Conservation (phyloP, 495 filamentous ascomycete species). For the Penicillium angulare region DNA sequence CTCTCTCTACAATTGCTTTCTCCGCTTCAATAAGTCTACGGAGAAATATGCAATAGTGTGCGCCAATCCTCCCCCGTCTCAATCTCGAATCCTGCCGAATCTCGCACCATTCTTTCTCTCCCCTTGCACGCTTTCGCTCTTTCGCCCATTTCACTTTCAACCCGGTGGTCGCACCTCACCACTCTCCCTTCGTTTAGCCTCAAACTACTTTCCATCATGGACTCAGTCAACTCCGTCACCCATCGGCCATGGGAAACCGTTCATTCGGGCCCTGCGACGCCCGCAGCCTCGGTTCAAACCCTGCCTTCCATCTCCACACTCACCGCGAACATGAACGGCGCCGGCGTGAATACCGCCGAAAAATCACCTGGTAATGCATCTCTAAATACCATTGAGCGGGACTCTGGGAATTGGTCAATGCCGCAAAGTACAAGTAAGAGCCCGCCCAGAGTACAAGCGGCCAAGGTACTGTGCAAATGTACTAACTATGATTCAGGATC, state of each 20-base stretch:
- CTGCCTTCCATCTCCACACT: constrained; percentile 50
- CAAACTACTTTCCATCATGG: constrained; percentile 26
- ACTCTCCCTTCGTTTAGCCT: neutral
- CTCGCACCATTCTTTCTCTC: neutral
- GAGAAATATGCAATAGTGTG: constrained; percentile 3
- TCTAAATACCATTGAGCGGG: constrained; percentile 49
- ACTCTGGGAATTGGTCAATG: constrained; percentile 53
- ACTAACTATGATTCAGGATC: constrained; percentile 38
- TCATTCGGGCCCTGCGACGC: constrained; percentile 37
- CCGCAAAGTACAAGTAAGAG: constrained; percentile 50
- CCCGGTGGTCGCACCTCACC: neutral
- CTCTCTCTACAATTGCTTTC: too few species aligned
- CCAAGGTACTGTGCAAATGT: too few species aligned
- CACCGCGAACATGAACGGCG: constrained; percentile 42
- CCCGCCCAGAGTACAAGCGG: constrained; percentile 17
- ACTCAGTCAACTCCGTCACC: constrained; percentile 38
- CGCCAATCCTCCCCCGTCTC: constrained; percentile 1
- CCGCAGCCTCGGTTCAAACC: constrained; percentile 40
- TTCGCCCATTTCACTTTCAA: neutral
- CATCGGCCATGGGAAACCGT: constrained; percentile 45
- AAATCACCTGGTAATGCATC: constrained; percentile 46
- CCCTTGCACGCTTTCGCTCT: neutral
- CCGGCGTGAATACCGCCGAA: constrained; percentile 26
- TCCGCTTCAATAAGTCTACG: too few species aligned
- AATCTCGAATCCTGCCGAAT: neutral